A percentile compares a stretch with the other conserved stretches of the same genome.
These are phyloP conservation scores for Immersiella caudata DNA, from an alignment of 495 filamentous ascomycete genomes.

Conservation along the genomic window DNA sequence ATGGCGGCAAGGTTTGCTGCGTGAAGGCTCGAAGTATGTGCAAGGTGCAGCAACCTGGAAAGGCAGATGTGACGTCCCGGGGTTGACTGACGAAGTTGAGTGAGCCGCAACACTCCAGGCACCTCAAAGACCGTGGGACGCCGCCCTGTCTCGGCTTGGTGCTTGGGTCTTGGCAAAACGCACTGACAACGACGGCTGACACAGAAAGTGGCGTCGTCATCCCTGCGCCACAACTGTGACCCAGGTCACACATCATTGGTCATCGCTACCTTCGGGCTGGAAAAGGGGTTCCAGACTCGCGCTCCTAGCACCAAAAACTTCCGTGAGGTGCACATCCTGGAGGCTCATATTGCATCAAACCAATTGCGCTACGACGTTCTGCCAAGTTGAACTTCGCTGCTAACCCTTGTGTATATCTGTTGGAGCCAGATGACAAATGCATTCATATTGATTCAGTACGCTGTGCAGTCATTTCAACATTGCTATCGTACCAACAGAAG, in stretches of 20 bases:
- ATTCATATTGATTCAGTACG: neutral
- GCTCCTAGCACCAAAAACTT: no score
- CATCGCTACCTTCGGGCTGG: neutral
- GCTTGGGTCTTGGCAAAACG: slow-evolving; percentile 10
- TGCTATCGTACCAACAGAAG: neutral
- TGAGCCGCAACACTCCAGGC: slow-evolving; percentile 10
- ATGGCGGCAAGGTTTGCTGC: neutral
- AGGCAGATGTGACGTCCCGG: slow-evolving; percentile 18
- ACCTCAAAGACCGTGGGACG: slow-evolving; percentile 12
- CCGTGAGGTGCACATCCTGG: no score
- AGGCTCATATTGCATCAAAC: no score
- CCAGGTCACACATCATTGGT: neutral
- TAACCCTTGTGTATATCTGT: neutral
- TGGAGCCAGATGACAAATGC: neutral
- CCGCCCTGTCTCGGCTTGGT: slow-evolving; percentile 11
- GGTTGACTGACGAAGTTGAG: neutral
- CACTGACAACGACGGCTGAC: slow-evolving; percentile 6
- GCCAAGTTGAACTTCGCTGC: no score
- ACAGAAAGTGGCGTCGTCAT: neutral
- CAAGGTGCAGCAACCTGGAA: neutral
- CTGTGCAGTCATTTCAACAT: neutral
- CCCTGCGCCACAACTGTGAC: neutral
- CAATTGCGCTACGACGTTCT: no score
- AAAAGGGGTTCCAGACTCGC: neutral
- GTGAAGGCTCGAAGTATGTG: neutral